Base-by-base conservation (phyloP, 306 rosid species). In the Trifolium subterraneum region DNA sequence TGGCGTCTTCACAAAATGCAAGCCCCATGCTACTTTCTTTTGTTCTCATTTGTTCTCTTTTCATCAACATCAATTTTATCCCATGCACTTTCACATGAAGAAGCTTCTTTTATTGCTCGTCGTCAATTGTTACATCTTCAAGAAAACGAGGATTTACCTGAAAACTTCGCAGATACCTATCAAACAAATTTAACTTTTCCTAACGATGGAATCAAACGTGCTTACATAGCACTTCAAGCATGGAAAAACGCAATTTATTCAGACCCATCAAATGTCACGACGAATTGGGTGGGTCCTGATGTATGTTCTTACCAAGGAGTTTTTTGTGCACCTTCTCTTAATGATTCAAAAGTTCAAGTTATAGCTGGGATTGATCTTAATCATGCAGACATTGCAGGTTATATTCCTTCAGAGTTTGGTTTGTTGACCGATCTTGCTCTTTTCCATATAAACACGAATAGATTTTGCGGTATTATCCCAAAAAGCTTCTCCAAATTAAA, bases 351-450 rank as follows among this genome's bases (percentile, higher is more conserved):
- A 1, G 7, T 84, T 9, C 55, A 68, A 1, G 96, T 93, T 33
- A 97, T 93, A 10, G 97, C 90, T 2, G 98, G 96, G 6, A 62
- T 93, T 10, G 97, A 93, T 60, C 82, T 93, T 19, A 93, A 91
- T 81, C 83, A 86, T 8, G 98, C 86, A 3, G 96, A 93, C 75
- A 89, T 93, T 4, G 98, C 97, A 0, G 98, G 92, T 7, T 84
- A 79, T 67, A 80, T 93, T 11, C 96, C 96, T 5, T 16, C 70
- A 0, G 98, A 93, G 81, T 33, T 93, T 4, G 93, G 92, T 41
- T 56, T 88, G 9, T 48, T 93, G 51, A 65, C 88, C 0, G 98
- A 93, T 16, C 65, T 88, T 2, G 96, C 93, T 3, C 66, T 91
- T 10, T 59, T 91, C 31, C 98, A 93, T 64, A 70, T 93, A 1